A percentile compares a stretch with the other conserved stretches of the same genome.
These are phyloP conservation scores for Mucor piriformis DNA, from an alignment of 371 early-diverging fungal genomes.

Conservation along the genomic window DNA sequence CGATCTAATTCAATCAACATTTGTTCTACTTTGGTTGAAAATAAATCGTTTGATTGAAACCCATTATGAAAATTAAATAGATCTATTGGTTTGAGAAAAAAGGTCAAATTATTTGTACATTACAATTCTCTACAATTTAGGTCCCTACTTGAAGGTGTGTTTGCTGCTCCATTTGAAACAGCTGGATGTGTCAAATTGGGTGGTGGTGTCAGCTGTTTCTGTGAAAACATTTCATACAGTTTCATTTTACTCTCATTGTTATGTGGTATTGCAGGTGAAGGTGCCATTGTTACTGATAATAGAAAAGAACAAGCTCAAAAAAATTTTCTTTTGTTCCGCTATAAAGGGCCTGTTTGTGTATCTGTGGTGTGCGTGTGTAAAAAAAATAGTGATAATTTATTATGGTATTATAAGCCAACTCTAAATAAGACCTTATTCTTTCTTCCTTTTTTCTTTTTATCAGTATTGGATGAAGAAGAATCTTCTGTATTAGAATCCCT, in stretches of 20 bases:
- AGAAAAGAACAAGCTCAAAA: neutral
- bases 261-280: slow-evolving; percentile 19
- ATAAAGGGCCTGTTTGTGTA: too few relatives aligned
- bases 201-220: slow-evolving; percentile 25
- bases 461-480: slow-evolving; percentile 8
- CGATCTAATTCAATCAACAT: slow-evolving; percentile 80
- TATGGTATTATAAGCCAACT: slow-evolving; percentile 48
- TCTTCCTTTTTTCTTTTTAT: slow-evolving; percentile 54
- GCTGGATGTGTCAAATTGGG: slow-evolving; percentile 19
- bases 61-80: slow-evolving; percentile 12
- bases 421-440: slow-evolving; percentile 64
- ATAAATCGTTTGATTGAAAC: slow-evolving; percentile 14
- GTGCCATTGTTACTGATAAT: slow-evolving; percentile 10
- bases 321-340: slow-evolving; percentile 1
- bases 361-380: neutral
- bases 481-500: slow-evolving; percentile 6
- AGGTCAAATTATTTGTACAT: neutral
- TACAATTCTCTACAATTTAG: neutral
- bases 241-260: slow-evolving; percentile 24
- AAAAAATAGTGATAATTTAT: neutral
- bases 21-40: slow-evolving; percentile 41
- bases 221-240: slow-evolving; percentile 36
- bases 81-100: slow-evolving; percentile 4
- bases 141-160: too few relatives aligned
- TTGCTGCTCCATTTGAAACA: neutral